phyloP scores from a whole-genome alignment of 495 filamentous ascomycete species.

The Hypoxylon crocopeplum region DNA sequence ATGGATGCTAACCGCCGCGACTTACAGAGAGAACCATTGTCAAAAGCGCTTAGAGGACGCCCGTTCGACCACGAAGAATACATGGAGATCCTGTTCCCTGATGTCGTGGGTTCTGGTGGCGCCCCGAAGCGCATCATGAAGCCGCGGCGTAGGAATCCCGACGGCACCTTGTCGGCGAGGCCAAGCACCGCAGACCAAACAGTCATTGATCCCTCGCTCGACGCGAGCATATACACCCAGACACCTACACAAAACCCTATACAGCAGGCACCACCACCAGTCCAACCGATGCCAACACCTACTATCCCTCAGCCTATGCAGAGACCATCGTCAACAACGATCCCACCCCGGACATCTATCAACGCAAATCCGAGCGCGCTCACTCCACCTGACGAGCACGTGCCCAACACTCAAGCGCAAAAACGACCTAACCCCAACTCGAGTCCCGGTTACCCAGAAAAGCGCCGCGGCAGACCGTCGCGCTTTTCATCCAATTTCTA shows the following conservation, averaged over 20 bases:
- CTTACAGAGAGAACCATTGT: constrained; percentile 54
- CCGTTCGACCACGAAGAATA: constrained; percentile 60
- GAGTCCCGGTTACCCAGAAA: constrained; percentile 41
- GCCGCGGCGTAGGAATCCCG: constrained; percentile 48
- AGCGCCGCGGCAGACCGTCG: constrained; percentile 51
- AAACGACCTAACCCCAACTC: constrained; percentile 36
- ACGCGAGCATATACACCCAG: constrained; percentile 30
- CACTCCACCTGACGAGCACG: constrained; percentile 57
- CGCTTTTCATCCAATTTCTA: constrained; percentile 42
- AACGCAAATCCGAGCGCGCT: constrained; percentile 47
- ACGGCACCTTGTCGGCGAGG: constrained; percentile 38
- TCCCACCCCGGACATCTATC: constrained; percentile 43
- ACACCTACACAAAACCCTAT: constrained; percentile 25
- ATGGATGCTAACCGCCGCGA: constrained; percentile 4
- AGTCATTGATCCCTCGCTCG: constrained; percentile 37
- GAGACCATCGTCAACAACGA: constrained; percentile 38
- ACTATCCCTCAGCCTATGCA: constrained; percentile 26
- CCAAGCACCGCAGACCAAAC: constrained; percentile 28
- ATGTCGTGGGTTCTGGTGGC: constrained; percentile 58
- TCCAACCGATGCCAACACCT: constrained; percentile 21
- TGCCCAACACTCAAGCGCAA: constrained; percentile 40
- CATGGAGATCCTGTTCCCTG: constrained; percentile 58
- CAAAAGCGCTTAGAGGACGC: constrained; percentile 53
- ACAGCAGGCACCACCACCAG: constrained; percentile 26
- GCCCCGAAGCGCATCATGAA: constrained; percentile 59